A percentile compares a stretch with the other conserved stretches of the same genome.
phyloP scores from a whole-genome alignment of 306 rosid genomes.

The Ziziphus jujuba region DNA sequence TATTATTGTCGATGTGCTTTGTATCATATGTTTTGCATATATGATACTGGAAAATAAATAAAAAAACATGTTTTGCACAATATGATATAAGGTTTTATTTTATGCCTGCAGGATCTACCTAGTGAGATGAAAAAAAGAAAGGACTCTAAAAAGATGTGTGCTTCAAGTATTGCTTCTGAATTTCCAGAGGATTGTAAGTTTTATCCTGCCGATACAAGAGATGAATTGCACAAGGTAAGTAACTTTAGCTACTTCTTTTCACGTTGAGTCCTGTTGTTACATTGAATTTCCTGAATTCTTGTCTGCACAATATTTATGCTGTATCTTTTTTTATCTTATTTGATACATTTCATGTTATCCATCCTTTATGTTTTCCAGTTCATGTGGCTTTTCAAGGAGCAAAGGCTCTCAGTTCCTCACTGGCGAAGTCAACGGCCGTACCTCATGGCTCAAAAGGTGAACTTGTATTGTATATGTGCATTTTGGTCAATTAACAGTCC shows the following conservation, averaged over 20 bases:
- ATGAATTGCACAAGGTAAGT: constrained; percentile 87
- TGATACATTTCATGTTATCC: background rate
- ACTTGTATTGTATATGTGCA: constrained; percentile 9
- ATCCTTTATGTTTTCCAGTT: constrained; percentile 53
- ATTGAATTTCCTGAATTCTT: constrained; percentile 11
- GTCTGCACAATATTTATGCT: constrained; percentile 3
- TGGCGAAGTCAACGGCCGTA: constrained; percentile 87
- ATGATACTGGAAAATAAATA: background rate
- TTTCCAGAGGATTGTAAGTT: constrained; percentile 91
- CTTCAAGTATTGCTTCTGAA: constrained; percentile 65
- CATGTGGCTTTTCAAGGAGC: constrained; percentile 90
- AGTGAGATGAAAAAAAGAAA: constrained; percentile 64
- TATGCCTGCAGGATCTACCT: constrained; percentile 67
- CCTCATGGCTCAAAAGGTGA: constrained; percentile 76
- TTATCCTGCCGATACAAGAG: constrained; percentile 83
- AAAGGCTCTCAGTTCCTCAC: constrained; percentile 77
- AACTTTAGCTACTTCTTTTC: background rate
- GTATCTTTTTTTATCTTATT: constrained; percentile 9
- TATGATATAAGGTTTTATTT: constrained; percentile 10
- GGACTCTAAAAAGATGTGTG: constrained; percentile 70
- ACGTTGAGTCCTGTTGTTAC: background rate
- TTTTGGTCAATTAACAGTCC: background rate
- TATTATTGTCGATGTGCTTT: constrained; percentile 29
- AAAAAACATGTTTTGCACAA: constrained; percentile 1
- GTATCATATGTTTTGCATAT: no score